Evolutionary conservation across 306 rosid genomes (phyloP).

Genomic region (Trifolium repens): DNA sequence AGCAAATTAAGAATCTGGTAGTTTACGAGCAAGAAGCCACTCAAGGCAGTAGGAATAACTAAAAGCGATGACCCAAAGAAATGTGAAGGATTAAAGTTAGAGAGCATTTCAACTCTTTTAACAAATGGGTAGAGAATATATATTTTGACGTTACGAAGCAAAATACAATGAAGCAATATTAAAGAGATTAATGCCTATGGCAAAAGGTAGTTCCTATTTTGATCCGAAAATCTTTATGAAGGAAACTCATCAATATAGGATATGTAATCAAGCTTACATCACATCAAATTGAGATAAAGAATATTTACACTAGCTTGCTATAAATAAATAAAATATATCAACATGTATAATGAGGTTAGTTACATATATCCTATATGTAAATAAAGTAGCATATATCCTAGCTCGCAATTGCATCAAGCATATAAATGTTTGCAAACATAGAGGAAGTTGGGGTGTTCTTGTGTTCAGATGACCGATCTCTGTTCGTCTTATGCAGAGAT

Average conservation of each 20-base stretch:
- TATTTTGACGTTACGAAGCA: slow-evolving; percentile 40
- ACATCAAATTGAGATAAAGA: slow-evolving; percentile 22
- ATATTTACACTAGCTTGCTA: slow-evolving; percentile 4
- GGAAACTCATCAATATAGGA: slow-evolving; percentile 36
- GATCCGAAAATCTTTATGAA: slow-evolving; percentile 37
- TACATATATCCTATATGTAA: neutral
- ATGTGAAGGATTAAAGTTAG: slow-evolving; percentile 48
- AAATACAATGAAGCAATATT: slow-evolving; percentile 41
- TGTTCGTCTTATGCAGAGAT: too few species aligned
- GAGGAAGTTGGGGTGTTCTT: too few species aligned
- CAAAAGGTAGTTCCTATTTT: slow-evolving; percentile 26
- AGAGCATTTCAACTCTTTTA: slow-evolving; percentile 41
- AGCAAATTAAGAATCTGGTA: slow-evolving; percentile 26
- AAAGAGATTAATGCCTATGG: slow-evolving; percentile 29
- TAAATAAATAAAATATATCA: neutral
- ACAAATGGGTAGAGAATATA: slow-evolving; percentile 44
- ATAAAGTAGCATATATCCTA: too few species aligned
- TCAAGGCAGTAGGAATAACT: neutral
- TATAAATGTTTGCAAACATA: too few species aligned
- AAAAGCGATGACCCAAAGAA: slow-evolving; percentile 33
- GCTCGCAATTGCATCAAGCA: too few species aligned
- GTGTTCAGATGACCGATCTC: too few species aligned
- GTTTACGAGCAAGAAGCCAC: neutral
- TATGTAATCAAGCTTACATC: slow-evolving; percentile 39
- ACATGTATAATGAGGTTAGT: neutral